Base-by-base conservation (phyloP, 352 stramenopile species). In the Blastocystis sp. region DNA sequence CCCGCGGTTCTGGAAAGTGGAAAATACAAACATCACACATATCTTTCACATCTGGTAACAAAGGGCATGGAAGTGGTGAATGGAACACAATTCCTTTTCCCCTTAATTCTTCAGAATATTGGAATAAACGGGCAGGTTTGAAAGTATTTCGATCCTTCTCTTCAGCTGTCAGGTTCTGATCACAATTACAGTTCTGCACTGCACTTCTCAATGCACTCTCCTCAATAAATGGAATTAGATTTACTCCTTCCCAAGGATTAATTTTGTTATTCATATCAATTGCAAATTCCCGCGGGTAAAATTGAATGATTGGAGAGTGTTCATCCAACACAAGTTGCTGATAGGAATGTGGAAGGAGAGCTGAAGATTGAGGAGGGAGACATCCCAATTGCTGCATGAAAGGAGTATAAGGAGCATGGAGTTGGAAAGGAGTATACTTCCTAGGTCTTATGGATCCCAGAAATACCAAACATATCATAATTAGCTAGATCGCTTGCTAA, bases 201-300 rank as follows among this genome's bases (percentile, higher is more conserved):
- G 96, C 94, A 48, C 94, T 90, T 54, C 95, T 95, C 9, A 99
- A 90, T 53, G 95, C 90, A 27, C 93, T 92, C 1, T 95, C 94
- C 82, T 99, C 95, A 90, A 99, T 99, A 90, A 99, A 99, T 22
- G 97, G 96, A 24, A 99, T 91, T 51, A 99, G 91, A 89, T 98
- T 98, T 17, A 99, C 96, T 9, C 96, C 97, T 93, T 99, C 97
- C 97, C 97, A 99, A 42, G 95, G 93, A 90, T 99, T 99, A 17
- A 92, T 91, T 91, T 97, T 97, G 59, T 95, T 95, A 91, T 97
- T 96, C 94, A 96, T 96, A 90, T 98, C 95, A 90, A 96, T 95
- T 57, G 87, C 60, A 68, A 92, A 92, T n/a, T 90, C 75, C 11
- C 62, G 60, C 0, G 95, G 95, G 91, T 97, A 98, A 90, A 97